These are phyloP conservation scores for Russula dissimulans DNA, from an alignment of 768 basidiomycete species.

Conservation along the genomic window DNA sequence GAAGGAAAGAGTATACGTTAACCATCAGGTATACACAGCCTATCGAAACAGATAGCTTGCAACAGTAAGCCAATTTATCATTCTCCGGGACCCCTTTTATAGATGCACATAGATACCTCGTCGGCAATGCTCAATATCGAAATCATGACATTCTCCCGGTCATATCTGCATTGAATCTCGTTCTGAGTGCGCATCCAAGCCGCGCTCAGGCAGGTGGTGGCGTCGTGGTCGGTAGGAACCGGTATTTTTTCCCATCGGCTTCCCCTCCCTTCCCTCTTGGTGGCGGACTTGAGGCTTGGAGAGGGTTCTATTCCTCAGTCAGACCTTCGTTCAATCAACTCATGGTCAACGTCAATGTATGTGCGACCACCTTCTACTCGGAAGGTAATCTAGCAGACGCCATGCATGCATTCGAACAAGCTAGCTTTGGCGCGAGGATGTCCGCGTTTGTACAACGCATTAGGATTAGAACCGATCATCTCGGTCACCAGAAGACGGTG, in stretches of 20 bases:
- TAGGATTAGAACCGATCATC: constrained; percentile 55
- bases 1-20: constrained; percentile 35
- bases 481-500: constrained; percentile 69
- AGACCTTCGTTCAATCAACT: constrained; percentile 34
- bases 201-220: constrained; percentile 32
- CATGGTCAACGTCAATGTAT: constrained; percentile 50
- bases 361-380: constrained; percentile 39
- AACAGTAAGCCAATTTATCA: constrained; percentile 26
- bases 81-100: not conserved
- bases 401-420: constrained; percentile 34
- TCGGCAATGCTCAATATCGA: constrained; percentile 35
- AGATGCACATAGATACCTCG: constrained; percentile 32
- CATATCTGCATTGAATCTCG: constrained; percentile 42
- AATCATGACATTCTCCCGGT: constrained; percentile 39
- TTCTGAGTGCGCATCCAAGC: constrained; percentile 38
- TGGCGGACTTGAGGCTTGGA: constrained; percentile 53
- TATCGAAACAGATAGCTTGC: constrained; percentile 35
- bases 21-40: constrained; percentile 36
- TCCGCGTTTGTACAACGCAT: constrained; percentile 58
- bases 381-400: constrained; percentile 36
- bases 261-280: constrained; percentile 28
- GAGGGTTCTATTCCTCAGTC: constrained; percentile 37
- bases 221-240: constrained; percentile 43
- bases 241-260: constrained; percentile 40
- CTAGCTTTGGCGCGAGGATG: constrained; percentile 50